Evolutionary conservation across 2,329 filamentous ascomycete species (phyloP), one percentile per base, ranked within the genome.

Genomic region (Cladosporium sp.): DNA sequence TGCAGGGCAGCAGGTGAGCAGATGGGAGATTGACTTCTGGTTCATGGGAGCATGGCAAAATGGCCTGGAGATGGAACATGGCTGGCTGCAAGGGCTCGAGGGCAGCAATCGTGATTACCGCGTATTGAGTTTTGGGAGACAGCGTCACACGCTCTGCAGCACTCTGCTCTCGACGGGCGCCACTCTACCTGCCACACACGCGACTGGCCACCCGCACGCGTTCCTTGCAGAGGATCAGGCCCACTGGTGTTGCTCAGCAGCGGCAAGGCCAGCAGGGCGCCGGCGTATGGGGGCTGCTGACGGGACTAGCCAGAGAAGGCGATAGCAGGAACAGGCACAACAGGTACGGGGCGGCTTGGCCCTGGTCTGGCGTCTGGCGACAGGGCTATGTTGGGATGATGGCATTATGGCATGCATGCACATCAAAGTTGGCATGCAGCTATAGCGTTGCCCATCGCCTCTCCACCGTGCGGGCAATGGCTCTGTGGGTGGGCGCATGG

Each of bases 201-300:
- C 58, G 58, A 52, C 18, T 49, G 18, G 33, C 35, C 40, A 23
- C 49, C 26, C 33, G 33, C 37, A 35, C 60, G 49, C 33, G 60
- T 63, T 55, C 60, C 60, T 63, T 63, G 60, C 60, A 63, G 60
- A 55, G 49, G 46, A 63, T 63, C 46, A 28, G 33, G 60, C 60
- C 60, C 60, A 52, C 46, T 26, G 31, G 46, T 58, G 60, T 63
- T 63, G 60, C 60, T 55, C 60, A 63, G 60, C 49, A 55, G 37
- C 37, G 37, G 37, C 37, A 44, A 44, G 37, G 37, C 37, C 56
- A 44, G 56, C 56, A 40, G 21, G 21, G 33, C 56, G 56, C 35
- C 58, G 58, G 40, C 44, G 58, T 10, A 50, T 29, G 31, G 58
- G 58, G 58, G 58, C 58, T 61, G 58, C 23, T 44, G 28, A 35